Evolutionary conservation across 2,329 filamentous ascomycete species (phyloP).

Genomic region (Penicillium brasilianum): DNA sequence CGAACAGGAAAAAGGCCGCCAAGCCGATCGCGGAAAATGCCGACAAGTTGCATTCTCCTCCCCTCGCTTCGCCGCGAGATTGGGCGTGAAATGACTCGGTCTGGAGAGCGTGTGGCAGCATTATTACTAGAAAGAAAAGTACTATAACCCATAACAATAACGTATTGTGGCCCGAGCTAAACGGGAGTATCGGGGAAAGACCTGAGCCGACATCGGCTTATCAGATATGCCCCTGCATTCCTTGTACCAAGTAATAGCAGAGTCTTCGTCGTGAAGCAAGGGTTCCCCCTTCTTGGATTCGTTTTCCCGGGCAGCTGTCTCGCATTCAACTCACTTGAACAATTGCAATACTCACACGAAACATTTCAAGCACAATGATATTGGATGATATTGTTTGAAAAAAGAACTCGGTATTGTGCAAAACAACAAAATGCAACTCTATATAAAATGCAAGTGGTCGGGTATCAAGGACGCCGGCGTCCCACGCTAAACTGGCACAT

Average conservation of each 20-base stretch:
- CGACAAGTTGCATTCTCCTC: neutral
- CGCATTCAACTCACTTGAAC: too few species aligned
- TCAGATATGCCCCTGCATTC: neutral
- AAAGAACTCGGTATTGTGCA: neutral
- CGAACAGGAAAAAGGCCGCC: neutral
- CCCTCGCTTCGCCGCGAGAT: neutral
- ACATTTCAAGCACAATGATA: neutral
- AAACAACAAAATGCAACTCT: neutral
- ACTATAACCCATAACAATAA: too few species aligned
- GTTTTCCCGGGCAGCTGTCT: too few species aligned
- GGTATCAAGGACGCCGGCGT: slow-evolving; percentile 19
- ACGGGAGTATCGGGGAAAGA: neutral
- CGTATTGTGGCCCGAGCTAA: too few species aligned
- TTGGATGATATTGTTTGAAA: neutral
- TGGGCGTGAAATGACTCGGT: neutral
- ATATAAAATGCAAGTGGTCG: slow-evolving; percentile 2
- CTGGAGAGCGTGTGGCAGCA: neutral
- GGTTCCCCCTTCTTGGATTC: neutral
- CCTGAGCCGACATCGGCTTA: neutral
- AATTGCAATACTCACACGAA: neutral
- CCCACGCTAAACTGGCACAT: slow-evolving; percentile 18
- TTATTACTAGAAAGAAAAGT: too few species aligned
- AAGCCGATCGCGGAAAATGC: neutral
- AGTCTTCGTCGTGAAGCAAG: neutral
- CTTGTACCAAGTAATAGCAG: neutral